Evolutionary conservation across 257 asterid genomes (phyloP), one percentile per base, ranked within the genome.

Genomic region (Lavandula angustifolia): DNA sequence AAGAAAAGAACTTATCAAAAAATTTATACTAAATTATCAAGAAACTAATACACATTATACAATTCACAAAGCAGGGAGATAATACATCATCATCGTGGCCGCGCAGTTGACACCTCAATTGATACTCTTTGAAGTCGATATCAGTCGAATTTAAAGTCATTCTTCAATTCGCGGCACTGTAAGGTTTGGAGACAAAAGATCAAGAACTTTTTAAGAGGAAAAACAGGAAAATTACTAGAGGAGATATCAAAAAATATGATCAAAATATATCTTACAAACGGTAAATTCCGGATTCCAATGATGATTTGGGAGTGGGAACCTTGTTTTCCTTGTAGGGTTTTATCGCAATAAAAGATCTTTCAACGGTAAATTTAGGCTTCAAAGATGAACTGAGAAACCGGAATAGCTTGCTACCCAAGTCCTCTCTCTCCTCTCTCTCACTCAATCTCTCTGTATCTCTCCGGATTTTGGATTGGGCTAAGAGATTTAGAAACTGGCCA

Each of bases 61-160:
- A 2, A 35, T 14, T n/a, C 48, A 31, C 37, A 13, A 38, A 38
- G 22, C 6, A 13, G 12, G 8, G 69, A 64, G 55, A 70, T 63
- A 82, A 12, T 80, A 94, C 99, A 75, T 90, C 99, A 78, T 88
- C 99, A 64, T 90, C 99, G 87, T 90, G 99, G 67, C 99, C 95
- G 34, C 60, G 78, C 29, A 94, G 92, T 60, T 94, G 96, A 69
- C 88, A 86, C 71, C 98, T 76, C 79, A 94, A 62, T 56, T 75
- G 82, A 81, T 86, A 94, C 80, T 84, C 91, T 16, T 76, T 58
- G 17, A 66, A 75, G 70, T 94, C 99, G 75, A 94, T 73, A 69
- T 90, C 95, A 98, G 90, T 86, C 3, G 64, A 13, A 52, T 46
- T 52, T 2, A 66, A 11, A 47, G 55, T 0, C 53, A 54, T 55